Conservation (phyloP, 805 yeast genomes). For the Dipodascopsis tothii region DNA sequence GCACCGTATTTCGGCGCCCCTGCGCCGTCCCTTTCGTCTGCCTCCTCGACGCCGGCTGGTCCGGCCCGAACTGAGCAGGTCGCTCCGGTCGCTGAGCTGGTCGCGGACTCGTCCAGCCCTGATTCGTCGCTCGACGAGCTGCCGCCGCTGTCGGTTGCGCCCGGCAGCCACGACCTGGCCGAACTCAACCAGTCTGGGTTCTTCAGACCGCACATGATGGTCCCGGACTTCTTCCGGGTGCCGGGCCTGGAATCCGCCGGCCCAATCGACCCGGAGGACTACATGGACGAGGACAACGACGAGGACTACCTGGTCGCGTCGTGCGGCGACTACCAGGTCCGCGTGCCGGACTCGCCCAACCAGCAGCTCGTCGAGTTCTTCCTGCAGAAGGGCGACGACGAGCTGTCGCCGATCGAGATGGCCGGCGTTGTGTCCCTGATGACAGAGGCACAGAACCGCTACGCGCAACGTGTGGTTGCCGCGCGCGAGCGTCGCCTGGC, state of each 20-base stretch:
- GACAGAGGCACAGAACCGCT: neutral
- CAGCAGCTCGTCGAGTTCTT: slow-evolving; percentile 2
- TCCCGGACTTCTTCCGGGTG: neutral
- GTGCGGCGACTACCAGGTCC: neutral
- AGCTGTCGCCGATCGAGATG: slow-evolving; percentile 2
- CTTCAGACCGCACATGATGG: neutral
- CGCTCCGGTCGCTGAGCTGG: too few species aligned
- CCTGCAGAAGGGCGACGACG: slow-evolving; percentile 1
- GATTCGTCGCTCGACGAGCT: too few species aligned
- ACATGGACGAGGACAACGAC: neutral
- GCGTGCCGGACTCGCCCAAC: neutral
- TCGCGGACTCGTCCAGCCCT: too few species aligned
- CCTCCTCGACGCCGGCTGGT: too few species aligned
- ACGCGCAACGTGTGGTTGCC: too few species aligned
- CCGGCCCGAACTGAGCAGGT: too few species aligned
- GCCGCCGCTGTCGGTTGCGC: neutral
- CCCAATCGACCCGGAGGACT: neutral
- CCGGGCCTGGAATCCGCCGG: neutral
- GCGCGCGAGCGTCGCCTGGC: too few species aligned
- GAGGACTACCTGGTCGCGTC: neutral
- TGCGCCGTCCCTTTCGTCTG: too few species aligned
- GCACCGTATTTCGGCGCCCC: too few species aligned
- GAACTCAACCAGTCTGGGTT: neutral
- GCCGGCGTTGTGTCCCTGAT: slow-evolving; percentile 4
- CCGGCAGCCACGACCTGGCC: neutral